Base-by-base conservation (phyloP, 257 asterid genomes). In the Gynochthodes officinalis region DNA sequence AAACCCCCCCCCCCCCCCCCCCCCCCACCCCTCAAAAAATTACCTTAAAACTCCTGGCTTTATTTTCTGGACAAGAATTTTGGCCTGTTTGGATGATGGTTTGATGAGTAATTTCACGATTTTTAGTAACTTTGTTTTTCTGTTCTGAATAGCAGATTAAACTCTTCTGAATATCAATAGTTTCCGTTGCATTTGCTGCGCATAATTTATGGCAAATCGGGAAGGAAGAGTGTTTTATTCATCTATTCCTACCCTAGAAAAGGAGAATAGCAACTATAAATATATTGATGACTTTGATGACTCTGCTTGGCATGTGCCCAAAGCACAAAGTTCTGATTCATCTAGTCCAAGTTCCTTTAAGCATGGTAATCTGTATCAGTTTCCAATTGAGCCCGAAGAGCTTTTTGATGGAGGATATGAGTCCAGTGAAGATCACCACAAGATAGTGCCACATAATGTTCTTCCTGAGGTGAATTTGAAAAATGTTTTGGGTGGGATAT, bases 381-480 rank as follows among this genome's bases (percentile, higher is more conserved):
- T 74, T 75, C 86, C 87, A 12, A 27, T 78, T 43, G 86, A 80
- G 72, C 46, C 82, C 32, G 95, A 86, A 58, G 92, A 88, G 82
- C 58, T 77, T 60, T 60, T 71, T 66, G 96, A 86, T 62, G 86
- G 81, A 73, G 93, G 86, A 4, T 89, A 84, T 46, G 90, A 86
- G 72, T 88, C 95, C 1, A 83, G 83, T 49, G 92, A 88, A 59
- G 95, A 88, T 27, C 84, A 73, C 21, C 83, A 74, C 69, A 57
- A 64, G 25, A 75, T 78, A 48, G 75, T 81, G 35, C 82, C 77
- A 16, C 87, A 78, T 62, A 77, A 72, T 77, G 85, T 84, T 72
- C 86, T 86, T 48, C 98, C 97, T 49, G 95, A 91, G 82, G 97
- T 94, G 84, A 94, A 94, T 80, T 82, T 94, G 83, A 90, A 64